Evolutionary conservation across 768 basidiomycete genomes (phyloP).

Genomic region (Trametes villosa): DNA sequence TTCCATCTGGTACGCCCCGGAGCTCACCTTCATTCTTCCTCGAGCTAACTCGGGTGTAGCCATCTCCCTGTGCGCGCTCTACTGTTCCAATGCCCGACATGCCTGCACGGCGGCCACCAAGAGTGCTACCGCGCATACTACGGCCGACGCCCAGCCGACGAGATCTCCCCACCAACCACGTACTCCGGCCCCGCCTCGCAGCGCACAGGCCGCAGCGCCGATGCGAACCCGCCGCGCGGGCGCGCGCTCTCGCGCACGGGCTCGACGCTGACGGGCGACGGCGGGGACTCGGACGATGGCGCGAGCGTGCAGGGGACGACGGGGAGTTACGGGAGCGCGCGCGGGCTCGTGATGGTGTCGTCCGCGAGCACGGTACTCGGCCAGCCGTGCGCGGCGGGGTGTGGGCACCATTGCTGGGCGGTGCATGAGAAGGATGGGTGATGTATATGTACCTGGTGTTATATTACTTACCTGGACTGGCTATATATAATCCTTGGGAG

Average conservation of each 20-base stretch:
- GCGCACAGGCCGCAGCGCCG: conserved; percentile 29
- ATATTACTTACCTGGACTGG: not conserved
- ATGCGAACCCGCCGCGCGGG: conserved; percentile 22
- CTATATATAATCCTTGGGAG: not conserved
- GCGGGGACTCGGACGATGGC: conserved; percentile 33
- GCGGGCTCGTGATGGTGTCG: conserved; percentile 1
- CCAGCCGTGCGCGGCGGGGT: conserved; percentile 78
- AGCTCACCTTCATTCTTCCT: not conserved
- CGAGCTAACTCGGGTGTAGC: conserved; percentile 42
- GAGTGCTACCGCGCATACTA: conserved; percentile 76
- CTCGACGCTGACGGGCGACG: conserved; percentile 15
- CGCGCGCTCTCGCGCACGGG: conserved; percentile 17
- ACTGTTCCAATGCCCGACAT: conserved; percentile 75
- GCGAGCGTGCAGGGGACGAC: conserved; percentile 17
- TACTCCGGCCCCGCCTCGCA: conserved; percentile 3
- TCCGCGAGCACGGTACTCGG: conserved; percentile 42
- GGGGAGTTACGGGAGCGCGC: conserved; percentile 16
- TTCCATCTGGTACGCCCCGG: conserved; percentile 67
- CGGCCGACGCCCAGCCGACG: conserved; percentile 45
- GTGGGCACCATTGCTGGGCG: conserved; percentile 69
- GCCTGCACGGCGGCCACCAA: conserved; percentile 82
- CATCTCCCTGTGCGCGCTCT: conserved; percentile 76
- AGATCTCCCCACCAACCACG: conserved; percentile 19
- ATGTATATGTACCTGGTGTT: not conserved
- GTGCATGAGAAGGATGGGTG: conserved; percentile 9